Evolutionary conservation across 129 eudicot species (phyloP), one percentile per base, ranked within the genome.

Genomic region (Lactuca sativa): DNA sequence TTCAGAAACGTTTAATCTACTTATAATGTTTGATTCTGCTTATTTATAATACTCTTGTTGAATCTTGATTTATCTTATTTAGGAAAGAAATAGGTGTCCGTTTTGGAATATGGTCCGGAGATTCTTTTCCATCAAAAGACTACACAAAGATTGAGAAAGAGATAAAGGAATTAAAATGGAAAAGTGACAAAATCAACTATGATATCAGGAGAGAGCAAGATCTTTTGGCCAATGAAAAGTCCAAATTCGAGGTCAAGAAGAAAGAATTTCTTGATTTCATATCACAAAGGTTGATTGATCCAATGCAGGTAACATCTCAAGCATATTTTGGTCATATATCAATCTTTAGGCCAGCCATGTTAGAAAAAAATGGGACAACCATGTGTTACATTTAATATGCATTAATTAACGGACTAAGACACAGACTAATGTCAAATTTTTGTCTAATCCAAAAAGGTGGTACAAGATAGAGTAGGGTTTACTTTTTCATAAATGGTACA

Each of bases 201-300:
- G 95, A 89, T 74, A 63, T 87, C 49, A 77, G 69, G 68, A 83
- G 88, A 75, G 98, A 85, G 64, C 82, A 89, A 49, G 69, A 47
- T 3, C 55, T 61, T 14, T 49, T 89, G 74, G 70, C 77, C 66
- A 87, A 75, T 16, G 78, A 75, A 31, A 89, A 74, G 75, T 60
- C 37, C 86, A 76, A 44, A 33, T 90, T 78, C 34, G 81, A 85
- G 58, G 59, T 67, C 14, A 89, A 86, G 85, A 89, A 90, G 76
- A 77, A 81, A 71, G 97, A 93, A 69, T 82, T 85, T 58, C 71
- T 87, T 38, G 78, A 72, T 73, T 77, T 79, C 74, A 54, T 87
- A 71, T 85, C 92, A 15, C 80, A 83, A 52, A 77, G 83, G 76
- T 77, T 92, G 4, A 54, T 89, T 7, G 72, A 73, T 72, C 71